These are phyloP conservation scores for Mycena galopus DNA, from an alignment of 768 basidiomycete species.

Conservation along the genomic window DNA sequence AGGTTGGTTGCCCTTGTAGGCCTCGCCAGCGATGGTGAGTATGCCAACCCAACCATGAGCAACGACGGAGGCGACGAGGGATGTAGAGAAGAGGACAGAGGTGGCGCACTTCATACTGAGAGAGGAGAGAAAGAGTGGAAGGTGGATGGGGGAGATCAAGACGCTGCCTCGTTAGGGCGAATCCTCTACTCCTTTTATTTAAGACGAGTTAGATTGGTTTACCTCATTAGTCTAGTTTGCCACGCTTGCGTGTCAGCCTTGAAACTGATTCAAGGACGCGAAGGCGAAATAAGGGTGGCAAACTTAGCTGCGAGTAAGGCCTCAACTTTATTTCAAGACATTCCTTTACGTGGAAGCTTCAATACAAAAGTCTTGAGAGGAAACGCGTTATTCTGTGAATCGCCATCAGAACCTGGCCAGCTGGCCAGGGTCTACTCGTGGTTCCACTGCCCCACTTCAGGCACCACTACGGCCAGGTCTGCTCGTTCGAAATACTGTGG, in stretches of 20 bases:
- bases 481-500: background rate
- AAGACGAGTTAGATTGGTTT: background rate
- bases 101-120: constrained; percentile 17
- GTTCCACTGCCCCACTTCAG: background rate
- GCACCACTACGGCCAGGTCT: background rate
- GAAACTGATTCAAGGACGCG: background rate
- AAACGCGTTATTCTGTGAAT: background rate
- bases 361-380: background rate
- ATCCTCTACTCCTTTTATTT: background rate
- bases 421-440: background rate
- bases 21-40: constrained; percentile 22
- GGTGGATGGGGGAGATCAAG: background rate
- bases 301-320: background rate
- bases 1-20: constrained; percentile 27
- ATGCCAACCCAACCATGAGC: constrained; percentile 34
- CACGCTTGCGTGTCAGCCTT: background rate
- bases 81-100: constrained; percentile 13
- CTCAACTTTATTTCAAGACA: background rate
- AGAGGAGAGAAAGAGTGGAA: background rate
- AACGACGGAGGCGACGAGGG: constrained; percentile 32
- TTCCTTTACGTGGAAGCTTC: background rate
- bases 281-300: background rate
- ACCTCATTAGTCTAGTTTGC: background rate
- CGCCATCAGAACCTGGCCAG: background rate
- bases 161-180: background rate